Conservation (phyloP, 768 basidiomycete genomes). For the Roridomyces roridus region DNA sequence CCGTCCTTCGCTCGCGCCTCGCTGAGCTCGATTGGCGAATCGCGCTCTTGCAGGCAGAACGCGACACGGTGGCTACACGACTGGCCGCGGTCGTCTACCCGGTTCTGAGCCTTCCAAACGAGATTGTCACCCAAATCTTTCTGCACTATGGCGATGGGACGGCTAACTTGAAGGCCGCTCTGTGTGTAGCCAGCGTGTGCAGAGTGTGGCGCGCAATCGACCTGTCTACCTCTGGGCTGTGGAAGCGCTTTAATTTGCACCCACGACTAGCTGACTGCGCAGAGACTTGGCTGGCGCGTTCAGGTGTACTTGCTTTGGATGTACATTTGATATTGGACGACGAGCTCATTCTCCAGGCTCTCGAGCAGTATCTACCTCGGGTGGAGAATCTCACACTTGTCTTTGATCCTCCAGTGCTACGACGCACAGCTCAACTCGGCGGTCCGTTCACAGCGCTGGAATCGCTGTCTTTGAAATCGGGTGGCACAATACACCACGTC, state of each 20-base stretch:
- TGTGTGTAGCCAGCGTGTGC: background rate
- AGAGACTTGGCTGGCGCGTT: background rate
- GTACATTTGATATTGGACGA: background rate
- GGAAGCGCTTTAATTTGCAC: background rate
- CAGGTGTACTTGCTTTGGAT: background rate
- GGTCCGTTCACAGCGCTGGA: too few relatives aligned
- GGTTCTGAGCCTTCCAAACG: background rate
- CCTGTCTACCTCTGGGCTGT: background rate
- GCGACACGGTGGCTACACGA: background rate
- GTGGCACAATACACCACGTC: background rate
- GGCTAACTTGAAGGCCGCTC: background rate
- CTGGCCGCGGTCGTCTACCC: background rate
- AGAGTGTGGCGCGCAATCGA: background rate
- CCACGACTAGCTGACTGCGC: background rate
- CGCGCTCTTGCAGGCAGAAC: background rate
- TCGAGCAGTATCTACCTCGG: background rate
- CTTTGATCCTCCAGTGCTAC: background rate
- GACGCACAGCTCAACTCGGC: too few relatives aligned
- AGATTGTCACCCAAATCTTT: constrained; percentile 5
- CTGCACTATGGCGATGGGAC: background rate
- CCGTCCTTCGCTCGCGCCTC: too few relatives aligned
- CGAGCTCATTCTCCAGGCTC: background rate
- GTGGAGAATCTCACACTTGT: background rate
- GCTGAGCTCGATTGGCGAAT: too few relatives aligned
- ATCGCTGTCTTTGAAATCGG: background rate